These are phyloP conservation scores for Nitzschia sp. DNA, from an alignment of 108 stramenopile genomes.

Conservation along the genomic window DNA sequence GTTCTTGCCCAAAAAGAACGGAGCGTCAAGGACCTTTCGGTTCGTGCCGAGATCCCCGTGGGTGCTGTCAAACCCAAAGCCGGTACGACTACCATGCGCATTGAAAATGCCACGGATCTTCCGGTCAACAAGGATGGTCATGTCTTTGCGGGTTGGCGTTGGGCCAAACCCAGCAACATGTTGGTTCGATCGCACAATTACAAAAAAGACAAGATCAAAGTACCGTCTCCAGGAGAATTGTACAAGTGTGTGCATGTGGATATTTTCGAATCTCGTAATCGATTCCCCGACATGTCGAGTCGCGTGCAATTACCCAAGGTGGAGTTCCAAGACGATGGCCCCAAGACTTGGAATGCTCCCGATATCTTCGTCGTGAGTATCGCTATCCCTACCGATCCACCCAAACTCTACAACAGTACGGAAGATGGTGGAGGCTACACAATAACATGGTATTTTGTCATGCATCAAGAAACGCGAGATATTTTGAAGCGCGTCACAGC, in stretches of 20 bases:
- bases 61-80: slow-evolving; percentile 46
- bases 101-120: slow-evolving; percentile 56
- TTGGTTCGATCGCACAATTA: slow-evolving; percentile 75
- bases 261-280: slow-evolving; percentile 64
- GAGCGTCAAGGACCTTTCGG: not conserved
- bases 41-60: not conserved
- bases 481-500: slow-evolving; percentile 81
- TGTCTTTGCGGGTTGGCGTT: slow-evolving; percentile 64
- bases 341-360: slow-evolving; percentile 78
- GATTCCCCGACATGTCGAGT: slow-evolving; percentile 65
- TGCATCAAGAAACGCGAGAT: slow-evolving; percentile 76
- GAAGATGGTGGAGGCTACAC: slow-evolving; percentile 80
- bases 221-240: slow-evolving; percentile 69
- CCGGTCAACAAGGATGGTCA: slow-evolving; percentile 53
- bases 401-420: slow-evolving; percentile 46
- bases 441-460: slow-evolving; percentile 67
- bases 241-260: slow-evolving; percentile 73
- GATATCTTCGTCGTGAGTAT: slow-evolving; percentile 73
- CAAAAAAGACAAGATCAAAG: slow-evolving; percentile 68
- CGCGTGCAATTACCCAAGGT: slow-evolving; percentile 65
- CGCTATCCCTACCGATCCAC: slow-evolving; percentile 82
- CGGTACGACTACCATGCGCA: slow-evolving; percentile 62
- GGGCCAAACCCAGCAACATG: slow-evolving; percentile 40
- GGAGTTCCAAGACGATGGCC: slow-evolving; percentile 40
- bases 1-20: not conserved